phyloP scores from a whole-genome alignment of 1,284 basidiomycete species.

The Hymenochaete sp. region DNA sequence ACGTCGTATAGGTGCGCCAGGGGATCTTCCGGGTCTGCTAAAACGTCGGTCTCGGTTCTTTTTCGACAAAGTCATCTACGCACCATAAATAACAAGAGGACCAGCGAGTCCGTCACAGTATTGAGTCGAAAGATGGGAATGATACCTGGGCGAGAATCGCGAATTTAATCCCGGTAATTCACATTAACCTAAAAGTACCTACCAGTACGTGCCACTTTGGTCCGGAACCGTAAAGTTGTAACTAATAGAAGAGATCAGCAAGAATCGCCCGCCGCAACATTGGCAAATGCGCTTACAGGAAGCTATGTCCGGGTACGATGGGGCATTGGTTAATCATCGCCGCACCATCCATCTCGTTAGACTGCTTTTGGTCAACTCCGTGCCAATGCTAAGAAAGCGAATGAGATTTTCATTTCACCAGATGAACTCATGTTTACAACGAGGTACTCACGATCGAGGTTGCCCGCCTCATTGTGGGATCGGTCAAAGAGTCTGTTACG shows the following conservation, averaged over 20 bases:
- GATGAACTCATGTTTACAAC: background rate
- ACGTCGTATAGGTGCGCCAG: slow-evolving; percentile 31
- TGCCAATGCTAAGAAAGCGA: slow-evolving; percentile 26
- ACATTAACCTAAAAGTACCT: background rate
- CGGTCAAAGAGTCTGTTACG: slow-evolving; percentile 16
- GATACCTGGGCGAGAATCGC: slow-evolving; percentile 5
- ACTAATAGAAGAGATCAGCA: background rate
- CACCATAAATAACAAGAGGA: slow-evolving; percentile 32
- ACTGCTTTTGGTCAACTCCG: slow-evolving; percentile 25
- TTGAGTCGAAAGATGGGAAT: slow-evolving; percentile 27
- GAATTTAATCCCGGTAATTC: background rate
- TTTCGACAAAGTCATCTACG: background rate
- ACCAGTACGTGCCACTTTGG: slow-evolving; percentile 27
- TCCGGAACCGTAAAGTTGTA: slow-evolving; percentile 24
- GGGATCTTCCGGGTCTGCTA: slow-evolving; percentile 32
- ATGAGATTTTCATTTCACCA: slow-evolving; percentile 31
- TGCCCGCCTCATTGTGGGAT: slow-evolving; percentile 19
- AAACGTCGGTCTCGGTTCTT: background rate
- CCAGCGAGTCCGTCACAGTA: slow-evolving; percentile 35
- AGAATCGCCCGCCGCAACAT: slow-evolving; percentile 27
- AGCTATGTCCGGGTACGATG: slow-evolving; percentile 24
- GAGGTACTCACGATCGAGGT: slow-evolving; percentile 24
- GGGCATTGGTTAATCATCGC: slow-evolving; percentile 34
- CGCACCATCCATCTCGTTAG: slow-evolving; percentile 31
- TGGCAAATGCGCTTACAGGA: slow-evolving; percentile 20